A percentile compares a stretch with the other conserved stretches of the same genome.
Conservation (phyloP, 805 yeast genomes). For the Metschnikowia hibisci region DNA sequence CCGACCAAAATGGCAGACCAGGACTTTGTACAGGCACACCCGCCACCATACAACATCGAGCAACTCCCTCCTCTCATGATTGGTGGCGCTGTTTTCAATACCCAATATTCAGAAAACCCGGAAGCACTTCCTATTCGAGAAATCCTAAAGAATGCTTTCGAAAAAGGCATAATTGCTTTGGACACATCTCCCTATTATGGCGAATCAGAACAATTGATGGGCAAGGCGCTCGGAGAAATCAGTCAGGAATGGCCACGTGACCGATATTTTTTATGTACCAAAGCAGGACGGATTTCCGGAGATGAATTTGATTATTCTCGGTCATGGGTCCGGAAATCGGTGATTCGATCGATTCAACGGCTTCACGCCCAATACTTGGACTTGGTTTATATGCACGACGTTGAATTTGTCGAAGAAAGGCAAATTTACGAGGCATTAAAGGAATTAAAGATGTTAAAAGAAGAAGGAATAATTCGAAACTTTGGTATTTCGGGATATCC, state of each 20-base stretch:
- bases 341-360: conserved; percentile 62
- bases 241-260: conserved; percentile 47
- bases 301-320: conserved; percentile 75
- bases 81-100: conserved; percentile 88
- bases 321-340: conserved; percentile 55
- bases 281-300: conserved; percentile 72
- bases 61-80: conserved; percentile 57
- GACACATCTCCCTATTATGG: conserved; percentile 96
- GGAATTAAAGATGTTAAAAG: conserved; percentile 56
- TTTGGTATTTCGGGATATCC: conserved; percentile 91
- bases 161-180: conserved; percentile 66
- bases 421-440: conserved; percentile 60
- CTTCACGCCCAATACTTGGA: conserved; percentile 69
- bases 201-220: conserved; percentile 73
- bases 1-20: conserved; percentile 8
- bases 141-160: conserved; percentile 58
- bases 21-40: conserved; percentile 7
- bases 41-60: conserved; percentile 21
- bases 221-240: conserved; percentile 49
- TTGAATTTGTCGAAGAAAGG: conserved; percentile 66
- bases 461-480: conserved; percentile 56
- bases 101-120: conserved; percentile 74
- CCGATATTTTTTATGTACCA: conserved; percentile 68
- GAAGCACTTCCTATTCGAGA: conserved; percentile 51
- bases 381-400: conserved; percentile 81